These are phyloP conservation scores for Sporothrix pallida DNA, from an alignment of 2,329 filamentous ascomycete species.

Conservation along the genomic window DNA sequence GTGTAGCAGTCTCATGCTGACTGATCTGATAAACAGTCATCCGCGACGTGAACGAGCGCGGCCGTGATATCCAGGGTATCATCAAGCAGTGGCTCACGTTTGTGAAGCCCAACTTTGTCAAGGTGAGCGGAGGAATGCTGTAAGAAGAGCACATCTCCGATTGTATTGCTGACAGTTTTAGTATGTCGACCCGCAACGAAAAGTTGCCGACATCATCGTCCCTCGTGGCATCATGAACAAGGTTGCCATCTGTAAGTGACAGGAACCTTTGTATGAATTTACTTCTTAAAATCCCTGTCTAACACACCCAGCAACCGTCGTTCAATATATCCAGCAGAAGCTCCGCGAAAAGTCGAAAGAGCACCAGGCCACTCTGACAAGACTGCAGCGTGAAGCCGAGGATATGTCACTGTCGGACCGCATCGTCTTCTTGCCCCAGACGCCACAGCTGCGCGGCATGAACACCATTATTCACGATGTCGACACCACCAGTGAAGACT, in stretches of 20 bases:
- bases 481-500: conserved; percentile 81
- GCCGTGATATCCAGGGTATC: conserved; percentile 89
- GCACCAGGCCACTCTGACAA: conserved; percentile 79
- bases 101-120: conserved; percentile 96
- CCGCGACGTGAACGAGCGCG: conserved; percentile 87
- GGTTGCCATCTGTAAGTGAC: conserved; percentile 76
- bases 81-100: conserved; percentile 98
- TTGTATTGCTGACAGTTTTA: conserved; percentile 40
- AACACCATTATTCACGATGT: conserved; percentile 88
- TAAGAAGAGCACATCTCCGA: background rate
- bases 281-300: too few species aligned
- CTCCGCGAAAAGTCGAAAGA: conserved; percentile 82
- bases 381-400: conserved; percentile 73
- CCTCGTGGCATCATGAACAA: conserved; percentile 93
- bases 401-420: conserved; percentile 75
- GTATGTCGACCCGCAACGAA: conserved; percentile 89
- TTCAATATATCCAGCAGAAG: conserved; percentile 88
- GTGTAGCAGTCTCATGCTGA: conserved; percentile 28
- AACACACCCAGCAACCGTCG: conserved; percentile 74
- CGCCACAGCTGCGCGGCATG: conserved; percentile 82
- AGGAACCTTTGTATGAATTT: background rate
- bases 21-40: conserved; percentile 60
- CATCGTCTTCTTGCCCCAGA: conserved; percentile 75
- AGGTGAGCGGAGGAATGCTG: conserved; percentile 48
- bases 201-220: conserved; percentile 93